Base-by-base conservation (phyloP, 768 basidiomycete genomes). In the Exsudoporus frostii region DNA sequence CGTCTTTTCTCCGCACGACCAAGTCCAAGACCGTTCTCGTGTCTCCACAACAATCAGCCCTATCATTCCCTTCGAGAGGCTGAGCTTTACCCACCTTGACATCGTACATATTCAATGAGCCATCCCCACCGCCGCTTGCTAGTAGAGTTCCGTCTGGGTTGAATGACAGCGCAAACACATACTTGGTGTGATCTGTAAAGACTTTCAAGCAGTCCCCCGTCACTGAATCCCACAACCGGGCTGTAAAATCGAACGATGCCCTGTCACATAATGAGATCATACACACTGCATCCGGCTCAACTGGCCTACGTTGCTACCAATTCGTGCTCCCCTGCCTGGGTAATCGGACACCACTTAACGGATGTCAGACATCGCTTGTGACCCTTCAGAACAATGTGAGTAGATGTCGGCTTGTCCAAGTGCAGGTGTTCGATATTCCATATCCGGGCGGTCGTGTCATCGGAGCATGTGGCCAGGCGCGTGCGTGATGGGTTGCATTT, bases 91-190 rank as follows among this genome's bases (percentile, higher is more conserved):
- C 47, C 59, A 88, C 90, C 73, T 79, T 73, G 29, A 85, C 74
- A 54, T 84, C 76, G 60, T 91, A 94, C 25, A 95, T 72, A 59
- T 84, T 76, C 50, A 94, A 61, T 73, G 80, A 80, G 8, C 90
- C 89, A 63, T 95, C 92, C 29, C 86, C 87, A 53, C 88, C 81
- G 1, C 88, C 92, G 14, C 88, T 88, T 3, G 86, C 86, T 25
- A 94, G 67, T 66, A 81, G 84, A 44, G 74, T 74, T 0, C 90
- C 89, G 45, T 83, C 77, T 0, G 90, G 90, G 61, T 86, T 88
- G 68, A 92, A 92, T 6, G 82, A 72, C 29, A 93, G 63, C 1
- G 88, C 79, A 66, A 86, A 94, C 34, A 93, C 81, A 22, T 85
- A 79, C 30, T 80, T 79, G 56, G 73, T 81, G 70, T 92, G 89